Evolutionary conservation across 495 filamentous ascomycete genomes (phyloP).

Genomic region (Trichodelitschia bisporula): DNA sequence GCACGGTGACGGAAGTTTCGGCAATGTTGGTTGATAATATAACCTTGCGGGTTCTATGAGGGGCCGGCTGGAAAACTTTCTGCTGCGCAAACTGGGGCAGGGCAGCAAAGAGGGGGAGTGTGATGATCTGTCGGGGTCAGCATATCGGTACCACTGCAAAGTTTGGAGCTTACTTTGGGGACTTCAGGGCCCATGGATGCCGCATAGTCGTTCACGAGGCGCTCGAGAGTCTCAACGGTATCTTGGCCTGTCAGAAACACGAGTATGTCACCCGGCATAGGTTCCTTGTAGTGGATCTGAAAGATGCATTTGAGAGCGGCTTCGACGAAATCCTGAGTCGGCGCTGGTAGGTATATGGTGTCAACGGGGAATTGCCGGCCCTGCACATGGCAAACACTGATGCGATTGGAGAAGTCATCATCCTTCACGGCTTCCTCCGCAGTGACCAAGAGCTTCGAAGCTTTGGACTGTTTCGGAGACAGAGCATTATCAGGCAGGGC

Average conservation of each 20-base stretch:
- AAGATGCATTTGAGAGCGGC: slow-evolving; percentile 63
- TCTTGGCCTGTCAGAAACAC: slow-evolving; percentile 91
- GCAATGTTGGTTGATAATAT: slow-evolving; percentile 93
- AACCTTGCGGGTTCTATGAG: slow-evolving; percentile 57
- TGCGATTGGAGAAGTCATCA: background rate
- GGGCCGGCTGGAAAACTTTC: slow-evolving; percentile 54
- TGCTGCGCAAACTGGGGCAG: slow-evolving; percentile 60
- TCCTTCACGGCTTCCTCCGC: background rate
- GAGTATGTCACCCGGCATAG: slow-evolving; percentile 77
- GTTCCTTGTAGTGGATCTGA: slow-evolving; percentile 66
- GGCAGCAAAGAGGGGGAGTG: slow-evolving; percentile 50
- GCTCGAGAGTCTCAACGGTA: slow-evolving; percentile 61
- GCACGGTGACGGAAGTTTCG: slow-evolving; percentile 89
- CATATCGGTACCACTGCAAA: no score
- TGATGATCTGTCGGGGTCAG: slow-evolving; percentile 19
- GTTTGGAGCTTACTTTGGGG: slow-evolving; percentile 44
- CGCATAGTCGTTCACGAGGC: slow-evolving; percentile 58
- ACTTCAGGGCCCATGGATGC: slow-evolving; percentile 40
- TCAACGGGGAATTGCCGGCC: slow-evolving; percentile 78
- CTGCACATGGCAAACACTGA: slow-evolving; percentile 46
- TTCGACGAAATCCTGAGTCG: slow-evolving; percentile 66
- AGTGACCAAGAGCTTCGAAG: background rate
- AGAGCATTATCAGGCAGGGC: background rate
- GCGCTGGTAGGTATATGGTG: slow-evolving; percentile 46
- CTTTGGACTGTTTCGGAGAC: background rate